phyloP scores from a whole-genome alignment of 257 asterid genomes.

The Primulina huaijiensis region DNA sequence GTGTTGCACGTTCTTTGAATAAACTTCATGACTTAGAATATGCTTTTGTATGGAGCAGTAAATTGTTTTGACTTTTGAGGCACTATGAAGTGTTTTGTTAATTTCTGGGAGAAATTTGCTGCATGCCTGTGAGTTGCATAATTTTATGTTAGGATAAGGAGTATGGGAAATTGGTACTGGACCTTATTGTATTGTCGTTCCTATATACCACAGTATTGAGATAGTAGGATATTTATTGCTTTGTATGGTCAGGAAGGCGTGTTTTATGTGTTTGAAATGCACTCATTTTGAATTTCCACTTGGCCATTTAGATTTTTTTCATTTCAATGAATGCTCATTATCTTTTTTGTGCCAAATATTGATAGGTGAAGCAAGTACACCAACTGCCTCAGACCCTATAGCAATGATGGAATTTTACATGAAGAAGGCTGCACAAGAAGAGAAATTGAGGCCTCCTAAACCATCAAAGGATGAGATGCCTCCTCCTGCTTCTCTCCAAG shows the following conservation, averaged over 20 bases:
- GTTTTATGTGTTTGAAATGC: not conserved
- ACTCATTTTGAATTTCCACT: too few relatives aligned
- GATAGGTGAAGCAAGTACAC: constrained; percentile 54
- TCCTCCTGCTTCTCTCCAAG: constrained; percentile 82
- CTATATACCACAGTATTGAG: not conserved
- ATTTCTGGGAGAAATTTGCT: not conserved
- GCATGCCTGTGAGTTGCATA: not conserved
- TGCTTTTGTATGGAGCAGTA: not conserved
- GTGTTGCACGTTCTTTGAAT: not conserved
- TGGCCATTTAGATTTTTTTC: too few relatives aligned
- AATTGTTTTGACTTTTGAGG: too few relatives aligned
- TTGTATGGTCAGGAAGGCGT: not conserved
- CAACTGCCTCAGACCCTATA: constrained; percentile 64
- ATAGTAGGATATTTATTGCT: constrained; percentile 1
- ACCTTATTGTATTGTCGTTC: not conserved
- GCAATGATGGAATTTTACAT: constrained; percentile 94
- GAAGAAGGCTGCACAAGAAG: constrained; percentile 93
- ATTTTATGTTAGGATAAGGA: not conserved
- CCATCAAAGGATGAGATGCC: constrained; percentile 95
- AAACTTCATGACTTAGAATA: not conserved
- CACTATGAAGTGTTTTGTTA: not conserved
- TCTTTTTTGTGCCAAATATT: constrained; percentile 1
- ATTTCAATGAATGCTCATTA: too few relatives aligned
- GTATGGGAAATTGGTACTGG: not conserved
- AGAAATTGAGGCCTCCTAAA: constrained; percentile 60